Evolutionary conservation across 2,329 filamentous ascomycete species (phyloP), one percentile per base, ranked within the genome.

Genomic region (Xylariaceae sp.): DNA sequence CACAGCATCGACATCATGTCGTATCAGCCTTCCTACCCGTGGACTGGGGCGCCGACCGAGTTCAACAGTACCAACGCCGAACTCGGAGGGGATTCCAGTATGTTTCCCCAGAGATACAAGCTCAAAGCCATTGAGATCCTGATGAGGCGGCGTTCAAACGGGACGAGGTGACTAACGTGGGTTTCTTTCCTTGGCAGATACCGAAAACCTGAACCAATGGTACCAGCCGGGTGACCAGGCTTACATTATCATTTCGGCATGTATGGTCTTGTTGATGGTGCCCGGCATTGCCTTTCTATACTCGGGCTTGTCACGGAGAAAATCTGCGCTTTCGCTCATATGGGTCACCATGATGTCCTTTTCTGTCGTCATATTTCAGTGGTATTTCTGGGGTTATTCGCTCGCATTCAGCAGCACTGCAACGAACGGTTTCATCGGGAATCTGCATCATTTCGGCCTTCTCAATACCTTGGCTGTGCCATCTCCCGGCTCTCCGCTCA

Each of bases 301-400:
- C 77, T 97, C 93, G 12, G 94, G 94, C 61, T 87, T 97, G 61
- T 93, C 94, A n/a, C 88, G 94, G 61, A 85, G 94, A 79, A 99
- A 99, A 78, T 97, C 94, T 5, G 94, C 94, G 31, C 82, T 99
- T 41, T 96, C 91, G 59, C 88, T 97, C 79, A 94, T 99, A 67
- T 97, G 92, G 90, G 91, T 93, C 13, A 91, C 88, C 75, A 95
- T 99, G 89, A 93, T 88, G 71, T 94, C 91, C 43, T 88, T 88
- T 69, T 92, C 89, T 44, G 86, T 97, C 68, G 81, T 97, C 70
- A 88, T 89, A 51, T 97, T 99, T 77, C 94, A 99, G 76, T 99
- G 94, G 94, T 97, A 97, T 68, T 97, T 99, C 72, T 97, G 94
- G 93, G 94, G 94, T 36, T 99, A 96, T 73, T 96, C 93, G 13